Percentiles rank a stretch among this genome's conserved stretches.
Evolutionary conservation across 192 early-diverging fungal species (phyloP).

Genomic region (Umbelopsis sp.): DNA sequence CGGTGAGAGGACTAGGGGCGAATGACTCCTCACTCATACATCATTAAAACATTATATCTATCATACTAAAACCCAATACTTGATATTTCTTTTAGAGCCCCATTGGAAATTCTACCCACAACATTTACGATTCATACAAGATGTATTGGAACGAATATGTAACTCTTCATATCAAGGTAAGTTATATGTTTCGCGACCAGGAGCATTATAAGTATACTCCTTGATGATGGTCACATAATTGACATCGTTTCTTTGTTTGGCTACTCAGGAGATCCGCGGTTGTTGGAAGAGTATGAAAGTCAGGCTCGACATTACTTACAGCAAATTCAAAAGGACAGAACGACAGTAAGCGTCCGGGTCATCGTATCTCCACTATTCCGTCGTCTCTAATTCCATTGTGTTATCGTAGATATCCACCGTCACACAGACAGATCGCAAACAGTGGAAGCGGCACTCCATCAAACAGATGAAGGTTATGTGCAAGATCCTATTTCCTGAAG

Average conservation of each 20-base stretch:
- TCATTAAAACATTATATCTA: too few species aligned
- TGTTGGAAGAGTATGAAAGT: slow-evolving; percentile 8
- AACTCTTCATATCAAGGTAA: slow-evolving; percentile 1
- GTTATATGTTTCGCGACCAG: too few species aligned
- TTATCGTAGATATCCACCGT: slow-evolving; percentile 9
- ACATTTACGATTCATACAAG: slow-evolving; percentile 10
- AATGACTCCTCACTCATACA: not conserved
- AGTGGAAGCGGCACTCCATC: slow-evolving; percentile 19
- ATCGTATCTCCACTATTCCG: not conserved
- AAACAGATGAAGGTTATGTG: slow-evolving; percentile 21
- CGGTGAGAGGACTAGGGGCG: not conserved
- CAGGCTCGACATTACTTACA: slow-evolving; percentile 6
- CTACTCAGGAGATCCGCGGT: not conserved
- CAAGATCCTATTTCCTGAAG: slow-evolving; percentile 23
- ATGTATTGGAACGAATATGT: slow-evolving; percentile 6
- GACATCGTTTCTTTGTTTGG: too few species aligned
- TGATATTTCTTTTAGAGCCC: not conserved
- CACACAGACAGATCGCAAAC: slow-evolving; percentile 11
- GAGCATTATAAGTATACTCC: too few species aligned
- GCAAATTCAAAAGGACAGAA: slow-evolving; percentile 22
- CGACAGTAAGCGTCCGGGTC: not conserved
- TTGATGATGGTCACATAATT: too few species aligned
- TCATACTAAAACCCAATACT: not conserved
- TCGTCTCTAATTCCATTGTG: not conserved
- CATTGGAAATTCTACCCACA: slow-evolving; percentile 19